Evolutionary conservation across 345 rosid genomes (phyloP).

Genomic region (Eucalyptus guilfoylei): DNA sequence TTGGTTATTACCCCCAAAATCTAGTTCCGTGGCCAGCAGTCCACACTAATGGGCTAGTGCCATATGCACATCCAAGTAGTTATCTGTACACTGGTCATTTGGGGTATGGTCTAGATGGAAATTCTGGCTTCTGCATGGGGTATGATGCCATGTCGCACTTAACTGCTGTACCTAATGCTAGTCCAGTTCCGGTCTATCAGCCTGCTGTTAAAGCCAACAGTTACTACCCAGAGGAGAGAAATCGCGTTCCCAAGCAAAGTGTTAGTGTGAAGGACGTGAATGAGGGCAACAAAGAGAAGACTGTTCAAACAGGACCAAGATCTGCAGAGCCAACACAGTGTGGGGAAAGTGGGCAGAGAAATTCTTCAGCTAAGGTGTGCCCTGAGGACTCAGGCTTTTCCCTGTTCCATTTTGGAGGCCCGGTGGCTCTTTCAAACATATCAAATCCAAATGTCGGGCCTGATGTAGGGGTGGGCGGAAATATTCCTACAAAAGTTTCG

Average conservation of each 20-base stretch:
- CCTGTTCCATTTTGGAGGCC: conserved; percentile 85
- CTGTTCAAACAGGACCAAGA: conserved; percentile 7
- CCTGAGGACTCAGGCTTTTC: conserved; percentile 44
- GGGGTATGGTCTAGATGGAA: conserved; percentile 51
- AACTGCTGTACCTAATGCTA: conserved; percentile 24
- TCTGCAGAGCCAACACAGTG: conserved; percentile 6
- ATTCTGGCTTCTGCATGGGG: conserved; percentile 54
- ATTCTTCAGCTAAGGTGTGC: conserved; percentile 6
- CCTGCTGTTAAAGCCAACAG: conserved; percentile 32
- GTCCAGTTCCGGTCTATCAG: conserved; percentile 42
- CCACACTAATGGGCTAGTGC: conserved; percentile 49
- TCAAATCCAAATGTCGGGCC: conserved; percentile 14
- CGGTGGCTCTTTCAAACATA: conserved; percentile 50
- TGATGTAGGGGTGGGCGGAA: conserved; percentile 28
- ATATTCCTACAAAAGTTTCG: conserved; percentile 30
- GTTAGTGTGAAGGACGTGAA: neutral
- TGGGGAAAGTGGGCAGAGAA: conserved; percentile 8
- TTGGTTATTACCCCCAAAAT: conserved; percentile 77
- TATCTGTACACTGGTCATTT: conserved; percentile 51
- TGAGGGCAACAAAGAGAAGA: conserved; percentile 21
- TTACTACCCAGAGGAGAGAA: conserved; percentile 22
- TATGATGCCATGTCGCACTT: conserved; percentile 46
- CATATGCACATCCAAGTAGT: conserved; percentile 44
- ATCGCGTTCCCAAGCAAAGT: conserved; percentile 12
- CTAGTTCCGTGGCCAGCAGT: conserved; percentile 71